Percentiles rank a stretch among this genome's conserved stretches.
Evolutionary conservation across 2,329 filamentous ascomycete genomes (phyloP).

Genomic region (Chaetomium strumarium): DNA sequence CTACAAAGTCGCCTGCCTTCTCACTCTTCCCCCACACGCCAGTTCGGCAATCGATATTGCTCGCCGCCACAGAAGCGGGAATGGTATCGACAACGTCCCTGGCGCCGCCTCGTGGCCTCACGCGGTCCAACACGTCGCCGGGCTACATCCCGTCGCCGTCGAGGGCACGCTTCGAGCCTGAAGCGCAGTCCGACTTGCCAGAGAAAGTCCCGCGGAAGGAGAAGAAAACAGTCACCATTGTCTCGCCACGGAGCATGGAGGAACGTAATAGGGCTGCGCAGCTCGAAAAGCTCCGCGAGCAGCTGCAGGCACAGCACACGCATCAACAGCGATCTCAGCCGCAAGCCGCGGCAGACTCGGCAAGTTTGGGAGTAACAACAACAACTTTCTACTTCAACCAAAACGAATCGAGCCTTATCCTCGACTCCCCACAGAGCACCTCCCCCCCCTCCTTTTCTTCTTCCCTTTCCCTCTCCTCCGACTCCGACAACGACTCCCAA

Average conservation of each 20-base stretch:
- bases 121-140: constrained; percentile 52
- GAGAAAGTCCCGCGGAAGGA: constrained; percentile 15
- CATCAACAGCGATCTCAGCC: constrained; percentile 4
- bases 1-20: constrained; percentile 40
- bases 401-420: constrained; percentile 22
- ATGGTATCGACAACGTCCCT: constrained; percentile 11
- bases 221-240: constrained; percentile 24
- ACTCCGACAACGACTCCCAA: constrained; percentile 21
- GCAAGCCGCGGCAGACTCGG: background rate
- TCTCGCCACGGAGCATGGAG: constrained; percentile 26
- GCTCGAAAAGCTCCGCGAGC: constrained; percentile 22
- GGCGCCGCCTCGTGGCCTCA: constrained; percentile 28
- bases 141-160: constrained; percentile 42
- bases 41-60: constrained; percentile 17
- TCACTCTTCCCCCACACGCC: constrained; percentile 39
- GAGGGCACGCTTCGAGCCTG: constrained; percentile 30
- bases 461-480: constrained; percentile 5
- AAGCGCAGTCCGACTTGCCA: constrained; percentile 15
- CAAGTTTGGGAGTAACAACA: background rate
- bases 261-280: constrained; percentile 22
- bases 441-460: constrained; percentile 7
- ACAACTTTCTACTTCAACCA: constrained; percentile 20
- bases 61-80: constrained; percentile 1
- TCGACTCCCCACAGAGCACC: constrained; percentile 25
- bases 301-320: constrained; percentile 13